These are phyloP conservation scores for Pseudofabraea citricarpa DNA, from an alignment of 2,329 filamentous ascomycete species.

Conservation along the genomic window DNA sequence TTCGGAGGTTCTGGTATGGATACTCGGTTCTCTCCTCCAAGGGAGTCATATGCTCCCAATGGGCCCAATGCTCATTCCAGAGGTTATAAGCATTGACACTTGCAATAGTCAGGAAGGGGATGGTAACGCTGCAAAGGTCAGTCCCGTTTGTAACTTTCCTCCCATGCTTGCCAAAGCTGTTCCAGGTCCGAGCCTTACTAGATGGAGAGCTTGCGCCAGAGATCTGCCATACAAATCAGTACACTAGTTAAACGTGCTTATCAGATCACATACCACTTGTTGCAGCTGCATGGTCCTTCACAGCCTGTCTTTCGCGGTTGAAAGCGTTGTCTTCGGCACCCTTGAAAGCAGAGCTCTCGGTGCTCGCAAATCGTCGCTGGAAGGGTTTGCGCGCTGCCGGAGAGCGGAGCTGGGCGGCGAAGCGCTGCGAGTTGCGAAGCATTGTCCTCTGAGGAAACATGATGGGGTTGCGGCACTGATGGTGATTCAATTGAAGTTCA, in stretches of 20 bases:
- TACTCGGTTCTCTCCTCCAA: conserved; percentile 91
- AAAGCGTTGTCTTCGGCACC: conserved; percentile 80
- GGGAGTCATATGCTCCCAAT: conserved; percentile 80
- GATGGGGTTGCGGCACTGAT: conserved; percentile 25
- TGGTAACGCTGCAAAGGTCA: conserved; percentile 56
- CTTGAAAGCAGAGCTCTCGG: conserved; percentile 47
- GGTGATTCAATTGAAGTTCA: conserved; percentile 18
- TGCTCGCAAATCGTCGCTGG: conserved; percentile 70
- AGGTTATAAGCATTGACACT: conserved; percentile 81
- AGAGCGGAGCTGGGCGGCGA: conserved; percentile 52
- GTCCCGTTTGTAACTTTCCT: conserved; percentile 3
- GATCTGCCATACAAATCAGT: conserved; percentile 53
- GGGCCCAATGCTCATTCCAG: conserved; percentile 96
- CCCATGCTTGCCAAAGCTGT: conserved; percentile 29
- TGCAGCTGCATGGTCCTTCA: conserved; percentile 83
- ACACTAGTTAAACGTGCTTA: not conserved
- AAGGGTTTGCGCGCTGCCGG: conserved; percentile 48
- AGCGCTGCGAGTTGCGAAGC: conserved; percentile 58
- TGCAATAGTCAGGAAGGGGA: conserved; percentile 68
- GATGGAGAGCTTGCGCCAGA: conserved; percentile 94
- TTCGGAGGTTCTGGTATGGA: conserved; percentile 94
- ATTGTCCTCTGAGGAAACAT: conserved; percentile 64
- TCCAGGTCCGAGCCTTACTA: too few relatives aligned
- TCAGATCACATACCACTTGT: conserved; percentile 66
- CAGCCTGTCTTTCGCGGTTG: conserved; percentile 83